These are phyloP conservation scores for Lactarius hengduanensis DNA, from an alignment of 768 basidiomycete species.

Conservation along the genomic window DNA sequence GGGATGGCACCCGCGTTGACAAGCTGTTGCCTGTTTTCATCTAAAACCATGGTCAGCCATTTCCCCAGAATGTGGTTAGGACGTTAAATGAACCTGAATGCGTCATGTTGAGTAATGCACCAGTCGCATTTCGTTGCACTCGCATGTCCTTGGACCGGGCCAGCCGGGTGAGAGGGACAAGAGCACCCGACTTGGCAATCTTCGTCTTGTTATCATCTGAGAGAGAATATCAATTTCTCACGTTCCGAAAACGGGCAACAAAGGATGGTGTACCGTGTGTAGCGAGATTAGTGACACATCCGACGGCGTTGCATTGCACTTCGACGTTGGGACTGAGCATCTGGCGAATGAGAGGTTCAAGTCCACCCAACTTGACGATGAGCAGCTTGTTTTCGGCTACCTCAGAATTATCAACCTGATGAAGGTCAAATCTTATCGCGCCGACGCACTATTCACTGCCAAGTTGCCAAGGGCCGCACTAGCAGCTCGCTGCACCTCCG, in stretches of 20 bases:
- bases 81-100: slow-evolving; percentile 73
- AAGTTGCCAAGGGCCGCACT: slow-evolving; percentile 96
- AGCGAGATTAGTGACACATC: slow-evolving; percentile 97
- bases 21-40: slow-evolving; percentile 97
- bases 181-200: slow-evolving; percentile 98
- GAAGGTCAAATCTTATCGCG: not conserved
- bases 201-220: slow-evolving; percentile 99
- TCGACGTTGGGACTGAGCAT: slow-evolving; percentile 99
- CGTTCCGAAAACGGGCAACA: not conserved
- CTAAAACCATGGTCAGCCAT: slow-evolving; percentile 41
- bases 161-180: slow-evolving; percentile 92
- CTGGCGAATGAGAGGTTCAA: slow-evolving; percentile 96
- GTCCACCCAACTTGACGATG: slow-evolving; percentile 95
- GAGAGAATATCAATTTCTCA: slow-evolving; percentile 15
- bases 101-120: slow-evolving; percentile 98
- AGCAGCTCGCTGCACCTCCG: slow-evolving; percentile 97
- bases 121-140: slow-evolving; percentile 97
- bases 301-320: slow-evolving; percentile 99
- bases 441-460: slow-evolving; percentile 89
- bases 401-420: slow-evolving; percentile 14
- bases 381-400: slow-evolving; percentile 98
- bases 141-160: slow-evolving; percentile 99
- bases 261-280: slow-evolving; percentile 75
- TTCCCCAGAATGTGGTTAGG: not conserved
- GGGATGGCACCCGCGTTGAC: slow-evolving; percentile 99